Base-by-base conservation (phyloP, 768 basidiomycete genomes). In the Suillus sp. region DNA sequence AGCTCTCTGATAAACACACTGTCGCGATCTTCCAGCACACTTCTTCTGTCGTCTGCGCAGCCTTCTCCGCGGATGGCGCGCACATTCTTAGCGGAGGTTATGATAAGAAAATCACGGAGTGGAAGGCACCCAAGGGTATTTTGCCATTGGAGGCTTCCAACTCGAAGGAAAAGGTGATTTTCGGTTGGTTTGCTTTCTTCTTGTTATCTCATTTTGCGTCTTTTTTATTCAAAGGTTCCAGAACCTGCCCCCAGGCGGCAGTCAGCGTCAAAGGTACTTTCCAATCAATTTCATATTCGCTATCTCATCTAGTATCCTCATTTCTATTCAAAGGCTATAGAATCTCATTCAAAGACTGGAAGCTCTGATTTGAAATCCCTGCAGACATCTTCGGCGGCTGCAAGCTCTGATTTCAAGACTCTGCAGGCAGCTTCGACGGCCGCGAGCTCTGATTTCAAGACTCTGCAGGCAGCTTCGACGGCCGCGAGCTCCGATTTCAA, bases 41-140 rank as follows among this genome's bases (percentile, higher is more conserved):
- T 22, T 45, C 43, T 45, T 45, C 43, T n/a, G 43, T 45, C n/a
- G n/a, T 45, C n/a, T 45, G 43, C n/a, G 43, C 43, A 45, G n/a
- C 43, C 11, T 45, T 45, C 43, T 45, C 43, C n/a, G 43, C 43
- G 4, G n/a, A 45, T 22, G 43, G 43, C n/a, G 8, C 43, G 5
- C 43, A n/a, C 11, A 22, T 45, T n/a, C 43, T 45, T 22, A 45
- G n/a, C 4, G 43, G n/a, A 22, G 43, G 43, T 4, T 45, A 45
- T 45, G n/a, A 45, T 22, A 45, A 45, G n/a, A 45, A 13, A 45
- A 4, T 45, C 11, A 11, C 43, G 13, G 43, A 22, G 4, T 45
- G 43, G 43, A 11, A n/a, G n/a, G 43, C n/a, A 11, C 43, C 43
- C 10, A 5, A 4, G 43, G 43, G 43, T 22, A 13, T 11, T 45